phyloP scores from a whole-genome alignment of 257 asterid genomes.

The Gardenia jasminoides region DNA sequence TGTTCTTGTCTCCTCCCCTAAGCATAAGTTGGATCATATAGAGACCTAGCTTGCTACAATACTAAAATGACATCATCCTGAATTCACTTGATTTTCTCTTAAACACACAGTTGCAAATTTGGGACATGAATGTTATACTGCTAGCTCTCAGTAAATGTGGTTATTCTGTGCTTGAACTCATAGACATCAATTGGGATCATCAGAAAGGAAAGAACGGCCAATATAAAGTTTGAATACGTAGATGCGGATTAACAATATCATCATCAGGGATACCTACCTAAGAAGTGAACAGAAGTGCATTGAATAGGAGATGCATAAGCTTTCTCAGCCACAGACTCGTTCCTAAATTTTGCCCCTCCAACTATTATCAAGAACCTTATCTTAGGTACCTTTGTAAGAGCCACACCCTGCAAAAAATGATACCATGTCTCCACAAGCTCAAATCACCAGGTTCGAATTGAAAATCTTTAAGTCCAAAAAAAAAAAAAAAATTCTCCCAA shows the following conservation, averaged over 20 bases:
- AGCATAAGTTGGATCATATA: background rate
- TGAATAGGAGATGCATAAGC: slow-evolving; percentile 62
- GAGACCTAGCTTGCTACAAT: background rate
- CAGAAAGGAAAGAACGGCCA: background rate
- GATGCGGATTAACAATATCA: background rate
- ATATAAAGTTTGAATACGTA: background rate
- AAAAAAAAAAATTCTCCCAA: background rate
- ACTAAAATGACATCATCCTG: background rate
- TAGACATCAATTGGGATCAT: background rate
- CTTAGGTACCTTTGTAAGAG: slow-evolving; percentile 69
- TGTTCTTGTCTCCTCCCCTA: background rate
- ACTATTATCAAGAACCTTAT: slow-evolving; percentile 62
- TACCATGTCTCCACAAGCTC: background rate
- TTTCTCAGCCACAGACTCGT: slow-evolving; percentile 45
- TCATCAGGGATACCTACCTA: slow-evolving; percentile 65
- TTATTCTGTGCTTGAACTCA: background rate
- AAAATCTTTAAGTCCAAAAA: background rate
- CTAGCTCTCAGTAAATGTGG: background rate
- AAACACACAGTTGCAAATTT: background rate
- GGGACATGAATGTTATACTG: background rate
- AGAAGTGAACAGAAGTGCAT: slow-evolving; percentile 77
- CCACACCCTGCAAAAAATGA: slow-evolving; percentile 52
- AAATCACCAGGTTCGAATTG: background rate
- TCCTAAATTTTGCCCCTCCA: slow-evolving; percentile 72
- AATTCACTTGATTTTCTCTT: background rate